Conservation (phyloP, 768 basidiomycete genomes). For the Lentinula sp. region DNA sequence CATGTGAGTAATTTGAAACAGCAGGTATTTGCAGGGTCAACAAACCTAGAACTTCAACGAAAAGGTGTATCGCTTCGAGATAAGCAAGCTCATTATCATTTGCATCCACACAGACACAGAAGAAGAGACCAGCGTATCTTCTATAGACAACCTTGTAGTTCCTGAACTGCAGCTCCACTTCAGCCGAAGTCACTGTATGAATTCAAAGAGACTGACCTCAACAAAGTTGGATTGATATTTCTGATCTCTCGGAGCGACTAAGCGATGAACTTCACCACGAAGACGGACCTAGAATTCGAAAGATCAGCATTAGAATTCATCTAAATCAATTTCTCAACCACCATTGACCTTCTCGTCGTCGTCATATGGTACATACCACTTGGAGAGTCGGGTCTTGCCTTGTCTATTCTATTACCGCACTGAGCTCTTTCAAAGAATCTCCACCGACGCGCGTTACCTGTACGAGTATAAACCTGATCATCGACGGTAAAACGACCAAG, state of each 20-base stretch:
- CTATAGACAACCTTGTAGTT: conserved; percentile 98
- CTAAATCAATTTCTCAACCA: not conserved
- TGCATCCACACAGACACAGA: conserved; percentile 95
- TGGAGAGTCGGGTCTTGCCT: conserved; percentile 94
- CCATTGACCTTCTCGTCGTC: conserved; percentile 93
- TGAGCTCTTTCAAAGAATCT: not conserved
- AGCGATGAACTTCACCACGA: conserved; percentile 91
- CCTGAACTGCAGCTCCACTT: conserved; percentile 60
- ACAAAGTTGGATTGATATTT: conserved; percentile 99
- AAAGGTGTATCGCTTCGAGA: conserved; percentile 95
- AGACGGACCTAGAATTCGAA: conserved; percentile 63
- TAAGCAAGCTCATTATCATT: conserved; percentile 98
- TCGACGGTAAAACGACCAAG: conserved; percentile 22
- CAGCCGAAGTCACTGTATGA: conserved; percentile 7
- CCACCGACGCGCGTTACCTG: conserved; percentile 48
- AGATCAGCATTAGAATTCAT: not conserved
- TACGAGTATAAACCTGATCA: conserved; percentile 98
- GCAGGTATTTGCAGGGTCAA: conserved; percentile 2
- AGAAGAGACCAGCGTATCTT: conserved; percentile 96
- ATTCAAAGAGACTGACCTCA: conserved; percentile 56
- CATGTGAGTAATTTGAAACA: not conserved
- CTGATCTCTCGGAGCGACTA: conserved; percentile 95
- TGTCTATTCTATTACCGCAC: conserved; percentile 73
- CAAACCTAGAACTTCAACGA: conserved; percentile 94
- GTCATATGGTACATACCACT: conserved; percentile 99